Conservation (phyloP, 805 yeast species). For the Suhomyces canberraensis region DNA sequence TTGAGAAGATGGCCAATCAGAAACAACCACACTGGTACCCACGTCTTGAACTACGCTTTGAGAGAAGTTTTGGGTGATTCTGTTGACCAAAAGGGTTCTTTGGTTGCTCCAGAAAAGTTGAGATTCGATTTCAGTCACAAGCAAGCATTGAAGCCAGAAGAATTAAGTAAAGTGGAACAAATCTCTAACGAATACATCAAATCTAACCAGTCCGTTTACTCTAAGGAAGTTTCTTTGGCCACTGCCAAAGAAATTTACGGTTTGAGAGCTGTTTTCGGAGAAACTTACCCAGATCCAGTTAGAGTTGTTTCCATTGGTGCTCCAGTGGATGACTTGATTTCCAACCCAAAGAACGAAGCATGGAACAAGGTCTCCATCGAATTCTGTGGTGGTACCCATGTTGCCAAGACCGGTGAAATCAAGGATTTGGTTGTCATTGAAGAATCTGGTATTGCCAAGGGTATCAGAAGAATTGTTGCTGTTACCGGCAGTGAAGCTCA, state of each 20-base stretch:
- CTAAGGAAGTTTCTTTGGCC: slow-evolving; percentile 76
- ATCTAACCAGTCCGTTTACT: slow-evolving; percentile 67
- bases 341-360: slow-evolving; percentile 63
- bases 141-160: slow-evolving; percentile 70
- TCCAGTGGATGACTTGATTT: slow-evolving; percentile 76
- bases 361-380: slow-evolving; percentile 84
- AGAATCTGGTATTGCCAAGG: slow-evolving; percentile 98
- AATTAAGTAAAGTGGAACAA: slow-evolving; percentile 71
- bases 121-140: slow-evolving; percentile 96
- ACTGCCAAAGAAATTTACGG: slow-evolving; percentile 75
- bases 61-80: slow-evolving; percentile 82
- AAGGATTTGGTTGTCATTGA: slow-evolving; percentile 86
- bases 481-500: slow-evolving; percentile 90
- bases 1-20: slow-evolving; percentile 94
- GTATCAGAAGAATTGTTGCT: slow-evolving; percentile 96
- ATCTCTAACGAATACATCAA: slow-evolving; percentile 71
- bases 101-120: slow-evolving; percentile 91
- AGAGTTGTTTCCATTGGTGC: slow-evolving; percentile 96
- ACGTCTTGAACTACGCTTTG: slow-evolving; percentile 84
- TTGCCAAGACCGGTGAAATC: slow-evolving; percentile 86
- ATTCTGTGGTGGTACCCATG: slow-evolving; percentile 99
- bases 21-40: slow-evolving; percentile 98
- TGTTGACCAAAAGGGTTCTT: slow-evolving; percentile 94
- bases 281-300: slow-evolving; percentile 98
- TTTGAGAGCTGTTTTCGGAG: slow-evolving; percentile 97